These are phyloP conservation scores for Termitomyces sp. DNA, from an alignment of 768 basidiomycete genomes.

Conservation along the genomic window DNA sequence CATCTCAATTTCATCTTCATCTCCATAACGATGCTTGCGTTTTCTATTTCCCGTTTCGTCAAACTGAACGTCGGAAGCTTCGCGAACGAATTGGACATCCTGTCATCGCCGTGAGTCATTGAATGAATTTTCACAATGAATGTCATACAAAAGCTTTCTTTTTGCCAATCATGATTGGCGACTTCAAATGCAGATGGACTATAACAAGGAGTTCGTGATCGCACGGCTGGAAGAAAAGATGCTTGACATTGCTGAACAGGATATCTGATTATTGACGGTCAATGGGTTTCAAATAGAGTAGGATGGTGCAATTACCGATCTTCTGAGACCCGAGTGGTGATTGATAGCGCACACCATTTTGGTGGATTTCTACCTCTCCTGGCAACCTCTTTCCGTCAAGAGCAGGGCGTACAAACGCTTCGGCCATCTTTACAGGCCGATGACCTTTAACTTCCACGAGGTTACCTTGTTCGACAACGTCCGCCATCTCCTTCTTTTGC, in stretches of 20 bases:
- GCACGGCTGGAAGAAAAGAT: slow-evolving; percentile 98
- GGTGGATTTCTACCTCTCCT: slow-evolving; percentile 98
- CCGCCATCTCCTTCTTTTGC: slow-evolving; percentile 97
- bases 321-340: slow-evolving; percentile 84
- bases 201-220: slow-evolving; percentile 94
- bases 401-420: slow-evolving; percentile 91
- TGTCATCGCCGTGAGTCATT: slow-evolving; percentile 23
- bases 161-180: slow-evolving; percentile 98
- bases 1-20: slow-evolving; percentile 98
- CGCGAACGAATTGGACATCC: slow-evolving; percentile 98
- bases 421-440: slow-evolving; percentile 79
- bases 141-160: slow-evolving; percentile 86
- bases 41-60: slow-evolving; percentile 99
- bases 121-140: neutral
- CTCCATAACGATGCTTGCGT: slow-evolving; percentile 93
- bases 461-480: slow-evolving; percentile 92
- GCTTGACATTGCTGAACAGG: slow-evolving; percentile 95
- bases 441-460: slow-evolving; percentile 87
- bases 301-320: slow-evolving; percentile 67
- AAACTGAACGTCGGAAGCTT: slow-evolving; percentile 95
- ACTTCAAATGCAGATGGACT: slow-evolving; percentile 87
- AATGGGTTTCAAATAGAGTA: neutral
- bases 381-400: slow-evolving; percentile 92
- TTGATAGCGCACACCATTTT: slow-evolving; percentile 92
- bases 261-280: slow-evolving; percentile 52